A percentile compares a stretch with the other conserved stretches of the same genome.
Conservation (phyloP, 768 basidiomycete species). For the Leccinellum rugosiceps region DNA sequence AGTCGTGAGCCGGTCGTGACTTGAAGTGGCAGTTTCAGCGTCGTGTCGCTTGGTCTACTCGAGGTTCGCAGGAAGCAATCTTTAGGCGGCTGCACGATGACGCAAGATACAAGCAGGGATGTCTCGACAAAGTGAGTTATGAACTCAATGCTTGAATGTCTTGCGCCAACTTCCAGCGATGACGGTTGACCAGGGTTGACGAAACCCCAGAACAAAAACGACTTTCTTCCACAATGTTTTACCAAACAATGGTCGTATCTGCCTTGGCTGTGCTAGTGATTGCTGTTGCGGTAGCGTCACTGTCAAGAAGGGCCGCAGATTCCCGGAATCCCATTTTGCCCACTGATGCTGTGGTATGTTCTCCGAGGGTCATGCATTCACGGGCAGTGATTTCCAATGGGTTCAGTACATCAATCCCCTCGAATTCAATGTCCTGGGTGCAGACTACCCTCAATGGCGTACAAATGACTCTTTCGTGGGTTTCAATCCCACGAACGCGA, state of each 20-base stretch:
- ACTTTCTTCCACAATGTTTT: background rate
- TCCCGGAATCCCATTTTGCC: constrained; percentile 9
- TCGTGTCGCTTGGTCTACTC: background rate
- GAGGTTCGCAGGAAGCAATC: background rate
- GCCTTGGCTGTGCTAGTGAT: constrained; percentile 4
- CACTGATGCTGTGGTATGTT: constrained; percentile 24
- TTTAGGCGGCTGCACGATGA: background rate
- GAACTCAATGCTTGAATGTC: background rate
- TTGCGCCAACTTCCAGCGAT: background rate
- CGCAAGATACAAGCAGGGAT: background rate
- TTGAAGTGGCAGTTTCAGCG: background rate
- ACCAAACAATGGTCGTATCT: background rate
- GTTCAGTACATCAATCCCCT: constrained; percentile 49
- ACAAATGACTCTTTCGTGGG: constrained; percentile 38
- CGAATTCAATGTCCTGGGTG: constrained; percentile 49
- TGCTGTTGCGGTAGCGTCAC: background rate
- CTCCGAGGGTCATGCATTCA: background rate
- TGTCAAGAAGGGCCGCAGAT: background rate
- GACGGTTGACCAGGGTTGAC: background rate
- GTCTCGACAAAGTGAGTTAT: background rate
- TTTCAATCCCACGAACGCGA: constrained; percentile 63
- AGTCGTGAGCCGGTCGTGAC: background rate
- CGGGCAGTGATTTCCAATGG: background rate
- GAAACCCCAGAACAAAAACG: background rate
- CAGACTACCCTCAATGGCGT: constrained; percentile 39